A percentile compares a stretch with the other conserved stretches of the same genome.
phyloP scores from a whole-genome alignment of 257 asterid species.

The Ajuga chamaepitys region DNA sequence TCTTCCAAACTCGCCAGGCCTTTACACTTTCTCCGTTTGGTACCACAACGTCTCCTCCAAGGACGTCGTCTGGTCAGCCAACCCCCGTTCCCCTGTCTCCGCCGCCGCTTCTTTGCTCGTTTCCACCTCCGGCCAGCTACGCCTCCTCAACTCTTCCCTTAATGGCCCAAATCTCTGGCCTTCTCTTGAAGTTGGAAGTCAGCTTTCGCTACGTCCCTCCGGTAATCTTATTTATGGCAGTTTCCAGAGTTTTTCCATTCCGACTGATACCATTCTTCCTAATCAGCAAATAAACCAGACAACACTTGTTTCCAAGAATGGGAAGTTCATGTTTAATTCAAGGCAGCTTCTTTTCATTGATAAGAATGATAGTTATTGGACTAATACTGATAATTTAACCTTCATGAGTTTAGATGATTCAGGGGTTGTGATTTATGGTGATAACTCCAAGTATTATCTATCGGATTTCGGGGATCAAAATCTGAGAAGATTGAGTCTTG shows the following conservation, averaged over 20 bases:
- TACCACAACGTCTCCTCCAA: slow-evolving; percentile 28
- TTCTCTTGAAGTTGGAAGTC: slow-evolving; percentile 17
- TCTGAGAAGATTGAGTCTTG: slow-evolving; percentile 56
- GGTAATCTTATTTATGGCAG: slow-evolving; percentile 56
- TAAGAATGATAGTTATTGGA: slow-evolving; percentile 41
- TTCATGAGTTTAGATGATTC: slow-evolving; percentile 30
- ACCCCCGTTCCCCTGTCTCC: slow-evolving; percentile 30
- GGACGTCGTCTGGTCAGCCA: slow-evolving; percentile 57
- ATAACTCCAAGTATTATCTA: slow-evolving; percentile 11
- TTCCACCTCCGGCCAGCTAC: slow-evolving; percentile 44
- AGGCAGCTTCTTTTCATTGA: slow-evolving; percentile 29
- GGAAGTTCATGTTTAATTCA: slow-evolving; percentile 43
- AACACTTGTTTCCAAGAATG: slow-evolving; percentile 29
- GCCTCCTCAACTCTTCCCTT: slow-evolving; percentile 25
- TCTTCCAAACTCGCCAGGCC: slow-evolving; percentile 17
- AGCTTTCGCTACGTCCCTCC: slow-evolving; percentile 24
- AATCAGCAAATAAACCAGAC: slow-evolving; percentile 42
- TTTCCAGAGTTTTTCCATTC: slow-evolving; percentile 51
- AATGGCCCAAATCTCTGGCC: slow-evolving; percentile 51
- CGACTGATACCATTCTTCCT: slow-evolving; percentile 63
- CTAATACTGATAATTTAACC: background rate
- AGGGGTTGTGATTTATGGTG: slow-evolving; percentile 37
- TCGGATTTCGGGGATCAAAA: slow-evolving; percentile 45
- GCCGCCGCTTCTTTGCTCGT: slow-evolving; percentile 42
- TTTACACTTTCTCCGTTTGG: slow-evolving; percentile 63